Base-by-base conservation (phyloP, 495 filamentous ascomycete genomes). In the Penicillium atrosanguineum region DNA sequence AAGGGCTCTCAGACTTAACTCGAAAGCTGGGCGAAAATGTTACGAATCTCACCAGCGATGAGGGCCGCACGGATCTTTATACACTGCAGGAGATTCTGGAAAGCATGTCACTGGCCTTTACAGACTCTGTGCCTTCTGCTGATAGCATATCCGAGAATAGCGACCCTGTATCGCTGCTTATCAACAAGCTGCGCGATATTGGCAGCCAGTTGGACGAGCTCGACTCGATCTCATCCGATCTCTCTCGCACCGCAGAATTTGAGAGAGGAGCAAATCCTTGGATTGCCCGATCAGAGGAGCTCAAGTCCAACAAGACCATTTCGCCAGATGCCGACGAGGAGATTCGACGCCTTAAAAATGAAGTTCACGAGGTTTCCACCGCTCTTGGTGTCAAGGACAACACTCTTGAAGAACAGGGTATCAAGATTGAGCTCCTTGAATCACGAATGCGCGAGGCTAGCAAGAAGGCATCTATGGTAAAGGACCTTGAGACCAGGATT, bases 311-410 rank as follows among this genome's bases (percentile, higher is more conserved):
- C 50, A 93, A 90, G 68, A 83, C 80, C 3, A 79, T 87, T n/a
- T 84, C 87, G 2, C 75, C 88, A 8, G 89, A 95, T 56, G 85
- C 86, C 7, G 91, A 96, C 60, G 83, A 90, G 53, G 86, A 92
- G 60, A 80, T 91, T 40, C 83, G 81, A 11, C 82, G 83, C 16
- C 72, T 95, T 31, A 87, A 85, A 61, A 87, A 90, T 40, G 87
- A 93, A 50, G 85, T 75, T 64, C 83, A 87, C 83, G 62, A 85
- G 60, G 66, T 75, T 19, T 69, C 74, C 11, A 63, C 81, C 76
- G 59, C 84, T 83, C 59, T 90, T 9, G 81, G 83, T 3, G 87
- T 96, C 54, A 95, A 95, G 68, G 93, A 96, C 62, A 94, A 97
- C 69, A 88, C 90, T 6, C 86, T 97, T 41, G 92, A 96, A 79